Conservation (phyloP, 2,329 filamentous ascomycete species). For the Trichoderma sp. region DNA sequence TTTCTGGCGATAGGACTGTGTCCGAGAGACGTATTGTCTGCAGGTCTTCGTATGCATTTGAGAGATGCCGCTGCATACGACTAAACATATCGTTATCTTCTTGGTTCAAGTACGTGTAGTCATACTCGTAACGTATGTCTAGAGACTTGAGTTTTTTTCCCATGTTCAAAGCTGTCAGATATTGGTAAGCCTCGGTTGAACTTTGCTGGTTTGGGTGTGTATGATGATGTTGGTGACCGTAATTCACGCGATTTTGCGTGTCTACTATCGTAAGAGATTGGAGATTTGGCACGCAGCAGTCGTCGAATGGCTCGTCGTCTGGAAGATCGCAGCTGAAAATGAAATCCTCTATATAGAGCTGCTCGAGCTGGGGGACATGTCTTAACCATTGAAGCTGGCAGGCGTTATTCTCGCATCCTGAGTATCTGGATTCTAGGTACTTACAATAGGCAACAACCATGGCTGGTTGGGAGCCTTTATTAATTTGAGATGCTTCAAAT, state of each 20-base stretch:
- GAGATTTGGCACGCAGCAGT: not conserved
- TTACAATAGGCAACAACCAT: conserved; percentile 9
- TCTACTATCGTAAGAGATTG: conserved; percentile 7
- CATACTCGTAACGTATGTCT: conserved; percentile 38
- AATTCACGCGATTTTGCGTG: not conserved
- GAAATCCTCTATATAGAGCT: conserved; percentile 9
- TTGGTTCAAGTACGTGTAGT: not conserved
- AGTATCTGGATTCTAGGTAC: conserved; percentile 40
- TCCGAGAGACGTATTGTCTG: conserved; percentile 38
- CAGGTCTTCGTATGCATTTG: conserved; percentile 35
- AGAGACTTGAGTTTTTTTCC: conserved; percentile 37
- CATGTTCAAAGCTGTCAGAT: conserved; percentile 21
- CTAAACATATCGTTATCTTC: not conserved
- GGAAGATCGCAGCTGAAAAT: not conserved
- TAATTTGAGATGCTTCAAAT: conserved; percentile 36
- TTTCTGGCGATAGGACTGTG: conserved; percentile 35
- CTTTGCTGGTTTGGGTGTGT: not conserved
- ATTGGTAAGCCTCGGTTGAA: not conserved
- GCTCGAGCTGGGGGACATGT: conserved; percentile 10
- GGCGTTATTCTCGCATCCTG: conserved; percentile 28
- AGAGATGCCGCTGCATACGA: not conserved
- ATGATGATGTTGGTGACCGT: not conserved
- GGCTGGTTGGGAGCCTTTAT: not conserved
- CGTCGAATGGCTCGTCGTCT: not conserved
- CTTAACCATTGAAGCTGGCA: not conserved